Conservation (phyloP, 208 protist species). For the Trypanosoma boissoni region DNA sequence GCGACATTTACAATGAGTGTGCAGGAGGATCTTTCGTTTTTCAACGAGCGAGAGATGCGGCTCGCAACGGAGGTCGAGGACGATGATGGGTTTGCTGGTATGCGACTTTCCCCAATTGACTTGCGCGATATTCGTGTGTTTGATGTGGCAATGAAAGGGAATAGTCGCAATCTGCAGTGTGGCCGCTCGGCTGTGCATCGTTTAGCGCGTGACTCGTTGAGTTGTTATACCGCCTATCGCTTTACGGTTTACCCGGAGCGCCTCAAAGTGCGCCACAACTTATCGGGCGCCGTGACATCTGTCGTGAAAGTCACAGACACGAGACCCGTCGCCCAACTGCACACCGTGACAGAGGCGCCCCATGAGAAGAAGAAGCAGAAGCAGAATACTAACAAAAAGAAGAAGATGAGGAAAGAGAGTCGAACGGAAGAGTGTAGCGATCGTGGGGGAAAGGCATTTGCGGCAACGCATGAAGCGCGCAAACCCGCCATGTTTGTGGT, state of each 20-base stretch:
- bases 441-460: background rate
- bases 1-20: constrained; percentile 60
- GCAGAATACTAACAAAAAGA: constrained; percentile 1
- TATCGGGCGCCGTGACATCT: constrained; percentile 51
- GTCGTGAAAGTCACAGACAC: constrained; percentile 31
- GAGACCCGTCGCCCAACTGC: no score
- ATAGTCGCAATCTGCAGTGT: constrained; percentile 59
- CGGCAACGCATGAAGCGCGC: background rate
- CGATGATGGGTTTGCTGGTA: constrained; percentile 48
- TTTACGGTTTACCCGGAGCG: constrained; percentile 68
- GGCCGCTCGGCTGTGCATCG: constrained; percentile 68
- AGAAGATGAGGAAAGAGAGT: constrained; percentile 4
- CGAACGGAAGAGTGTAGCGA: background rate
- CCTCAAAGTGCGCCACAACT: constrained; percentile 57
- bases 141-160: constrained; percentile 73
- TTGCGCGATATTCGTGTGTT: constrained; percentile 61
- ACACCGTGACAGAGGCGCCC: background rate
- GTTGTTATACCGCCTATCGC: constrained; percentile 72
- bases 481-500: constrained; percentile 52
- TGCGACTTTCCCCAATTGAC: constrained; percentile 70
- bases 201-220: constrained; percentile 46
- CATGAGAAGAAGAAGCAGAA: background rate
- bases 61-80: constrained; percentile 56
- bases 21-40: constrained; percentile 41
- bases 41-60: constrained; percentile 46